Evolutionary conservation across 768 basidiomycete species (phyloP).

Genomic region (Lyophyllum decastes): DNA sequence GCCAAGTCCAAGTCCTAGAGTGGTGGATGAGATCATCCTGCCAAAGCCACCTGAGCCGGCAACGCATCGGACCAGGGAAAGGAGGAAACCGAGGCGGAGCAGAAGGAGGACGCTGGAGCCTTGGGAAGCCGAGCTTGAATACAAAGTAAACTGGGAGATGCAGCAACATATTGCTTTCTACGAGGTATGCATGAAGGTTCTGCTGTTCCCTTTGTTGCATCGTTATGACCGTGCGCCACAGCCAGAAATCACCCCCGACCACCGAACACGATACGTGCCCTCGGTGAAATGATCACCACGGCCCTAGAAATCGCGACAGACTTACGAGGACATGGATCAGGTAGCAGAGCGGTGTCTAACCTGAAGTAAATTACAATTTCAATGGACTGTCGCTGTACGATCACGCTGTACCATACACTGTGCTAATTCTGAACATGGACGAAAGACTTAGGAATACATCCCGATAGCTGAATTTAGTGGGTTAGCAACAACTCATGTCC

Average conservation of each 20-base stretch:
- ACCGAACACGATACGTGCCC: conserved; percentile 8
- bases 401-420: conserved; percentile 7
- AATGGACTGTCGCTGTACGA: conserved; percentile 2
- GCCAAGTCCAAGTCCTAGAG: conserved; percentile 1
- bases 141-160: conserved; percentile 14
- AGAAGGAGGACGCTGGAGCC: conserved; percentile 11
- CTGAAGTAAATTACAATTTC: conserved; percentile 1
- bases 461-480: neutral
- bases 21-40: conserved; percentile 14
- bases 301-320: neutral
- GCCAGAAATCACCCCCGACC: conserved; percentile 1
- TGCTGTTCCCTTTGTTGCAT: neutral
- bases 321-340: neutral
- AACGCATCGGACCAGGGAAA: neutral
- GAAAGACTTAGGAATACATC: neutral
- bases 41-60: conserved; percentile 14
- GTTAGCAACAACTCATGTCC: neutral
- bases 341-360: neutral
- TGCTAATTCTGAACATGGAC: conserved; percentile 14
- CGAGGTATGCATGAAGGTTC: conserved; percentile 7
- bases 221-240: conserved; percentile 16
- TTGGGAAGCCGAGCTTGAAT: conserved; percentile 16
- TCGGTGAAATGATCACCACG: neutral
- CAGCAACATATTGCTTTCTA: conserved; percentile 3
- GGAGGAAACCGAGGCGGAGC: conserved; percentile 5